Evolutionary conservation across 163 green algal genomes (phyloP).

Genomic region (Scenedesmus sp.): DNA sequence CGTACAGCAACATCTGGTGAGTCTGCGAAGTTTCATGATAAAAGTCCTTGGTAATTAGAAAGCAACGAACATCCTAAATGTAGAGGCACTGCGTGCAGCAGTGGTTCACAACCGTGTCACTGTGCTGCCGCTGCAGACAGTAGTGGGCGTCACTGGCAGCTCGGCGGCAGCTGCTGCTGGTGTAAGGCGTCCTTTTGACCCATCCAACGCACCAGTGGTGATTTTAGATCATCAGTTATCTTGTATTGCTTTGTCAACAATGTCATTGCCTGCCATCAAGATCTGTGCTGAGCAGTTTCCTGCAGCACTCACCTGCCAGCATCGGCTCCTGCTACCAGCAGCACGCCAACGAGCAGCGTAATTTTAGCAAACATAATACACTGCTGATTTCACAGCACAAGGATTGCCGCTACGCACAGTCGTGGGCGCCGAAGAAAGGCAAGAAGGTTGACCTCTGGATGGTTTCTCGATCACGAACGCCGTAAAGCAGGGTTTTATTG

Average conservation of each 20-base stretch:
- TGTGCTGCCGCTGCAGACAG: no score
- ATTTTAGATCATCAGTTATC: not conserved
- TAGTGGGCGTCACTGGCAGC: not conserved
- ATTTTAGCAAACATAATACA: not conserved
- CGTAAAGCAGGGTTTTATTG: no score
- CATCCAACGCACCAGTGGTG: not conserved
- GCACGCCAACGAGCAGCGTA: not conserved
- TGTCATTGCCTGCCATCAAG: not conserved
- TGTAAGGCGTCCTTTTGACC: not conserved
- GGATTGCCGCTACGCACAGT: not conserved
- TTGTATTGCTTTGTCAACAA: not conserved
- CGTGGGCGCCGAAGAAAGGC: not conserved
- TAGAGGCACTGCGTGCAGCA: no score
- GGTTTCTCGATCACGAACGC: no score
- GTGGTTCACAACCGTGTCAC: not conserved
- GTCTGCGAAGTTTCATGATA: no score
- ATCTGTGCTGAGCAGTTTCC: not conserved
- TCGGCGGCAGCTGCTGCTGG: not conserved
- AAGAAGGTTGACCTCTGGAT: not conserved
- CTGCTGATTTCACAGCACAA: not conserved
- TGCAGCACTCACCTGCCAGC: not conserved
- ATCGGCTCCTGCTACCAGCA: not conserved
- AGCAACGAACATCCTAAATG: no score
- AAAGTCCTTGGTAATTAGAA: no score
- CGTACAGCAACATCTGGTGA: not conserved